These are phyloP conservation scores for Coniosporium tulheliwenetii DNA, from an alignment of 2,329 filamentous ascomycete species.

Conservation along the genomic window DNA sequence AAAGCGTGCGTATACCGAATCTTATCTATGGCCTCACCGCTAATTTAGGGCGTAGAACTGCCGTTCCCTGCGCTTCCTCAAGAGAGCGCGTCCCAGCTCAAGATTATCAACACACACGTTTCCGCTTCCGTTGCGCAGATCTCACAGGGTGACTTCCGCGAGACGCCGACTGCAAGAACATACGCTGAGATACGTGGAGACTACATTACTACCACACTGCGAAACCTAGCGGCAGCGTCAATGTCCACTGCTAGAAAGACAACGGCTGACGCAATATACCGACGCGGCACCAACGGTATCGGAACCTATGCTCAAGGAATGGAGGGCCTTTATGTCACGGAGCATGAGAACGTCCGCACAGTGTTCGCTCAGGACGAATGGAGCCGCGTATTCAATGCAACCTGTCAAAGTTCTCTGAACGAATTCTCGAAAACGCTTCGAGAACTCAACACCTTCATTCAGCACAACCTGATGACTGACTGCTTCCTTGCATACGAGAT, in stretches of 20 bases:
- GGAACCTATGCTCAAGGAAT: conserved; percentile 76
- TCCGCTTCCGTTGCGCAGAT: conserved; percentile 37
- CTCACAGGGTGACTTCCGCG: conserved; percentile 30
- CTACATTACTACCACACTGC: conserved; percentile 67
- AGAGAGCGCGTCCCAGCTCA: conserved; percentile 59
- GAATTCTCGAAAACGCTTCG: conserved; percentile 76
- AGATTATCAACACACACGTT: conserved; percentile 68
- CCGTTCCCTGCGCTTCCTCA: conserved; percentile 69
- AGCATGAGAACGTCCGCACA: conserved; percentile 80
- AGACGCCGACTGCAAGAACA: conserved; percentile 61
- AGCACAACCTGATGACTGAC: conserved; percentile 71
- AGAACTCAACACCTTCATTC: conserved; percentile 82
- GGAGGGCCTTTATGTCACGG: conserved; percentile 72
- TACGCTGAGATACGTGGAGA: conserved; percentile 78
- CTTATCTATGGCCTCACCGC: not conserved
- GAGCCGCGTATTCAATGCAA: conserved; percentile 61
- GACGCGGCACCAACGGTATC: conserved; percentile 79
- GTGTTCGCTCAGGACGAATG: conserved; percentile 80
- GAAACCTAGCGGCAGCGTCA: conserved; percentile 77
- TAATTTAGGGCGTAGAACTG: conserved; percentile 26
- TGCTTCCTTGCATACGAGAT: conserved; percentile 94
- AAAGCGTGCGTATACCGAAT: conserved; percentile 43
- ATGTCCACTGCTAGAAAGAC: conserved; percentile 62
- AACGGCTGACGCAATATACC: conserved; percentile 65
- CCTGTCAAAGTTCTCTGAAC: conserved; percentile 60